Conservation (phyloP, 768 basidiomycete species). For the Brasilioporus rufonigricans region DNA sequence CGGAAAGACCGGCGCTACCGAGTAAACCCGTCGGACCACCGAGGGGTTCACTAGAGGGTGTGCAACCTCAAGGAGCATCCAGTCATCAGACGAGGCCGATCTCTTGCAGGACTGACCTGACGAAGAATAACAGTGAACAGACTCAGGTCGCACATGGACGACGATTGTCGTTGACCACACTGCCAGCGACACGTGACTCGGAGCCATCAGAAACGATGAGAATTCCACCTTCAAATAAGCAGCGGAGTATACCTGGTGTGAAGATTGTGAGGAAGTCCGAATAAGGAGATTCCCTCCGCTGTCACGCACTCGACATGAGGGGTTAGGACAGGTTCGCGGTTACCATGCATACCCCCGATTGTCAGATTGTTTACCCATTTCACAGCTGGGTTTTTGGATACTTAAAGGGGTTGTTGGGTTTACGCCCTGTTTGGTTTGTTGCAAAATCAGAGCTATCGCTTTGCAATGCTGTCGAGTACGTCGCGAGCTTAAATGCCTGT, state of each 20-base stretch:
- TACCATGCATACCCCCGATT: not conserved
- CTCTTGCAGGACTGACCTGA: not conserved
- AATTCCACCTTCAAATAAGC: slow-evolving; percentile 17
- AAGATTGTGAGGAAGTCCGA: slow-evolving; percentile 28
- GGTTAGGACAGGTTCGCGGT: slow-evolving; percentile 2
- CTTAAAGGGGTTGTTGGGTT: not conserved
- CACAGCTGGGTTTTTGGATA: slow-evolving; percentile 7
- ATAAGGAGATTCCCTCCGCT: slow-evolving; percentile 9
- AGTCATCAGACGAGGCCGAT: not conserved
- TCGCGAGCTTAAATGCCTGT: not conserved
- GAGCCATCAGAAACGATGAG: slow-evolving; percentile 16
- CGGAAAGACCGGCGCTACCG: slow-evolving; percentile 23
- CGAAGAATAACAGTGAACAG: not conserved
- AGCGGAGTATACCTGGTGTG: slow-evolving; percentile 32
- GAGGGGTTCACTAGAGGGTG: not conserved
- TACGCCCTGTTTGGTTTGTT: slow-evolving; percentile 1
- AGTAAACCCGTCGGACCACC: slow-evolving; percentile 14
- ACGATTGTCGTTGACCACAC: not conserved
- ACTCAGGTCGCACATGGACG: not conserved
- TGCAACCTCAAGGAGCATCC: not conserved
- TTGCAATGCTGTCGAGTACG: slow-evolving; percentile 1
- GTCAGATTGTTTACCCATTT: slow-evolving; percentile 1
- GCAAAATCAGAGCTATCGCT: slow-evolving; percentile 1
- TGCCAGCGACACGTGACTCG: slow-evolving; percentile 2
- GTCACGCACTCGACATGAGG: slow-evolving; percentile 9